Base-by-base conservation (phyloP, 257 asterid species). In the Cinchona pubescens region DNA sequence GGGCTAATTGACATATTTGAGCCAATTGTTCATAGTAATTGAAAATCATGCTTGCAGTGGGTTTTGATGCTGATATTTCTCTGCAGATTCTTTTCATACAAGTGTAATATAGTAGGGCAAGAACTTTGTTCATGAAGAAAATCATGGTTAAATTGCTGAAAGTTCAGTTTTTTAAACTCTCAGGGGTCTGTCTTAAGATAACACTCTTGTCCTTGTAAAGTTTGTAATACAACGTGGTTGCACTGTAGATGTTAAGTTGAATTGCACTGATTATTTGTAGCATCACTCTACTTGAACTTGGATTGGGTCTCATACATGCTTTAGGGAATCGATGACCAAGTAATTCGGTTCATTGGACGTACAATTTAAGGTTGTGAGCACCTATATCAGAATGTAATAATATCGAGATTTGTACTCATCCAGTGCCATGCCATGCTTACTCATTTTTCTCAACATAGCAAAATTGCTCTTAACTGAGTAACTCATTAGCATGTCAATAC, bases 401-500 rank as follows among this genome's bases (percentile, higher is more conserved):
- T 53, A 42, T 14, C 38, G 56, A 71, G 53, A 55, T 18, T 27
- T 60, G 13, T 15, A 27, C 25, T 59, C 7, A 56, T 56, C 29
- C 53, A 3, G 25, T 32, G 29, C 3, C 60, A 48, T 55, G 51
- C 63, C 67, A 19, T 37, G 76, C 29, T 46, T 14, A 40, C 48
- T 30, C 25, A 5, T 49, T 60, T 62, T 29, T 61, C 27, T 30
- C 1, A 9, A 21, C 59, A 35, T 45, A 21, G 70, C 37, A 7
- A 45, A 76, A 56, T 74, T 34, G 34, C 40, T 70, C 38, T 29
- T 65, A 16, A 49, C 59, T 67, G 5, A 58, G 73, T 76, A 30
- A 42, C 27, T 21, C 64, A 32, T 70, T 65, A 18, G 56, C 67
- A 76, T 72, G 65, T 75, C 46, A 76, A 21, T 80, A 38, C 81